Conservation (phyloP, 352 stramenopile species). For the Proteromonas lacertae region DNA sequence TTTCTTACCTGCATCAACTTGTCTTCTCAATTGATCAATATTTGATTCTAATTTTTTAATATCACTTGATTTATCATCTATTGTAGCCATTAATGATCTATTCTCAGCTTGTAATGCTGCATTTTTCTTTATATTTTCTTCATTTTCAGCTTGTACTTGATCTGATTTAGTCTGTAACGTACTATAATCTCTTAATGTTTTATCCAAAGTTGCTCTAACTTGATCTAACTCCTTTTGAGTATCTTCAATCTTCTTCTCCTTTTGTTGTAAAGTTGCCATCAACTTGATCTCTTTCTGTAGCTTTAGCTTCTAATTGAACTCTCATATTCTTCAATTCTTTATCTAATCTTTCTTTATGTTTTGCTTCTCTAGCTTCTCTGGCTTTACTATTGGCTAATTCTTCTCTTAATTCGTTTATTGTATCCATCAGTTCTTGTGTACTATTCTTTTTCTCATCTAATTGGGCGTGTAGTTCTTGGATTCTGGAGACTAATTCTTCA, state of each 20-base stretch:
- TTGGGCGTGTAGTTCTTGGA: too few relatives aligned
- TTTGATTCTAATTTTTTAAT: slow-evolving; percentile 12
- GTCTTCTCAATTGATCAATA: slow-evolving; percentile 19
- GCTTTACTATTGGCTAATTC: too few relatives aligned
- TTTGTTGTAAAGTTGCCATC: not conserved
- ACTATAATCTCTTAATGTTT: slow-evolving; percentile 22
- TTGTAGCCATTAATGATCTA: slow-evolving; percentile 20
- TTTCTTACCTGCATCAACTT: slow-evolving; percentile 14
- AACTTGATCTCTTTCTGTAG: not conserved
- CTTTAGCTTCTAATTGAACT: not conserved
- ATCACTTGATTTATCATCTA: slow-evolving; percentile 10
- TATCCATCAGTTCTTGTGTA: too few relatives aligned
- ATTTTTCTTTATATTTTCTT: slow-evolving; percentile 48
- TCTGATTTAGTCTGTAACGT: slow-evolving; percentile 39
- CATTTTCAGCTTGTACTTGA: slow-evolving; percentile 46
- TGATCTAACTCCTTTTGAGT: slow-evolving; percentile 3
- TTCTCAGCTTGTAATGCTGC: slow-evolving; percentile 17
- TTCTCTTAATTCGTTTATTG: too few relatives aligned
- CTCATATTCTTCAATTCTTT: not conserved
- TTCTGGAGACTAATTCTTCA: too few relatives aligned
- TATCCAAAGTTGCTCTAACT: not conserved
- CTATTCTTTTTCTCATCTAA: too few relatives aligned
- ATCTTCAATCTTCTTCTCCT: not conserved
- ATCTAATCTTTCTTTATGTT: not conserved
- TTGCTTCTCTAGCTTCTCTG: too few relatives aligned